Base-by-base conservation (phyloP, 1,284 basidiomycete genomes). In the Trichosporon sp. region DNA sequence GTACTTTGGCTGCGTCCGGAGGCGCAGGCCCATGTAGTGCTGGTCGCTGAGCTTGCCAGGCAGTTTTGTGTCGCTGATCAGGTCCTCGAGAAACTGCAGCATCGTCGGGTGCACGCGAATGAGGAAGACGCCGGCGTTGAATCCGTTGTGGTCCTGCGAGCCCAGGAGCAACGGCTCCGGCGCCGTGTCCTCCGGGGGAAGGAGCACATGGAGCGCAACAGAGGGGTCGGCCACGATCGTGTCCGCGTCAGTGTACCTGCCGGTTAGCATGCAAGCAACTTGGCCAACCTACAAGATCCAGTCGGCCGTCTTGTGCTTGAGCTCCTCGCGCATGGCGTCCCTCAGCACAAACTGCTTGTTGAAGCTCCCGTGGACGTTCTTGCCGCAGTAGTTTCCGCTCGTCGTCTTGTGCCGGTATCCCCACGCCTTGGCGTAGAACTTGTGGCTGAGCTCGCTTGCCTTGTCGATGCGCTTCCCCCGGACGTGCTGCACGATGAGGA, bases 101-200 rank as follows among this genome's bases (percentile, higher is more conserved):
- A 31, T n/a, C 4, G 53, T 51, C 29, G 62, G 35, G 8, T 53
- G 35, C 5, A 71, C 64, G 34, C 68, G 67, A 34, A 69, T 44
- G 12, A 72, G 47, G 25, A 74, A 53, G 4, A 67, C 71, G 18
- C 73, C 71, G 7, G 67, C 60, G 56, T 72, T 72, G 51, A 74
- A 62, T 12, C 73, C 73, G 38, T 72, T 69, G 64, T 71, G 73
- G 38, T 72, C 69, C 66, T 72, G 71, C 5, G 62, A 64, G 8
- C 56, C 70, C 42, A 71, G 65, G 25, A 74, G 58, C n/a, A 69
- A 56, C 1, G 73, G 68, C 18, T 44, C 35, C 6, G 65, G 68
- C 5, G 23, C 13, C 18, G 53, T n/a, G 4, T 58, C 25, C 6
- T 67, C n/a, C 1, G 71, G 64, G 1, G 73, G 73, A 5, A 74